Evolutionary conservation across 257 asterid species (phyloP).

Genomic region (Galeopsis tetrahit): DNA sequence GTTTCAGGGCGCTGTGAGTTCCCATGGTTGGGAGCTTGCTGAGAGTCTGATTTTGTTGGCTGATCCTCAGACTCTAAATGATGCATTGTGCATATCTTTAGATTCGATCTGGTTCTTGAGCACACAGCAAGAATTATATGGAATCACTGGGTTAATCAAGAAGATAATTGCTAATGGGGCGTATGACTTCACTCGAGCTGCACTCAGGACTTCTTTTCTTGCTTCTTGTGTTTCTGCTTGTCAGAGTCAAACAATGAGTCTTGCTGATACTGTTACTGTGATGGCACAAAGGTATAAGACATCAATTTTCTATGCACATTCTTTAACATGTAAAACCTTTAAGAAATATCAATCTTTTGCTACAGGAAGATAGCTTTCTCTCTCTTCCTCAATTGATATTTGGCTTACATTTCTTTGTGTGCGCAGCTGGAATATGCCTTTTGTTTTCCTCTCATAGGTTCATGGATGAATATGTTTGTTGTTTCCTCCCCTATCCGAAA

Average conservation of each 20-base stretch:
- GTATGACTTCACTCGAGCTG: slow-evolving; percentile 91
- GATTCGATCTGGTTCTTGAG: slow-evolving; percentile 96
- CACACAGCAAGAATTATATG: slow-evolving; percentile 70
- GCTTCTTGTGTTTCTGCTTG: slow-evolving; percentile 99
- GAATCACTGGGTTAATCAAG: slow-evolving; percentile 82
- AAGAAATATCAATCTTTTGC: background rate
- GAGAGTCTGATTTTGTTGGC: slow-evolving; percentile 87
- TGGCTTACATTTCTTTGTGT: background rate
- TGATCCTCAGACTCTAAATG: slow-evolving; percentile 92
- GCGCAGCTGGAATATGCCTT: background rate
- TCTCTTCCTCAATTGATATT: background rate
- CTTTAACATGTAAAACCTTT: background rate
- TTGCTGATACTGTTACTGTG: slow-evolving; percentile 91
- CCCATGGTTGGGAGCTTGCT: slow-evolving; percentile 92
- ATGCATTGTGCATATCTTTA: slow-evolving; percentile 85
- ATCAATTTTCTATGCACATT: slow-evolving; percentile 3
- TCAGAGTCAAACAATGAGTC: slow-evolving; percentile 95
- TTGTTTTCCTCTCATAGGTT: background rate
- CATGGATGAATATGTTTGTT: background rate
- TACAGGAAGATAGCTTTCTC: background rate
- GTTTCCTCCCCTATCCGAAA: background rate
- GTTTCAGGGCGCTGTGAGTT: slow-evolving; percentile 95
- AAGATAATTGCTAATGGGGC: slow-evolving; percentile 87
- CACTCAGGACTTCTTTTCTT: slow-evolving; percentile 94
- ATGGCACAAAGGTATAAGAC: slow-evolving; percentile 91